phyloP scores from a whole-genome alignment of 192 early-diverging fungal genomes.

The Coemansia sp. region DNA sequence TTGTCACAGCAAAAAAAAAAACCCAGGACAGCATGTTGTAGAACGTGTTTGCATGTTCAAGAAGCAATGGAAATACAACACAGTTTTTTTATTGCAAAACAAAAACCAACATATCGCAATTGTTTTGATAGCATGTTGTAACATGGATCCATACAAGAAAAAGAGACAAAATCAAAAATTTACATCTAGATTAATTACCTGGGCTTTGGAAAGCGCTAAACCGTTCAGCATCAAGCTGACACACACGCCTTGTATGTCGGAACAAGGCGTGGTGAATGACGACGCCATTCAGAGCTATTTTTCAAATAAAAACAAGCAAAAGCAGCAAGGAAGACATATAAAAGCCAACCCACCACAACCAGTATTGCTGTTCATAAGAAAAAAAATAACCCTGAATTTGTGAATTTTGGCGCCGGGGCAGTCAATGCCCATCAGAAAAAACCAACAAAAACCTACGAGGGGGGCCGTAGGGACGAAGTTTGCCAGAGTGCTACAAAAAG shows the following conservation, averaged over 20 bases:
- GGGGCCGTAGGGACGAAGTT: conserved; percentile 4
- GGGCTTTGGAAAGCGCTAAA: conserved; percentile 3
- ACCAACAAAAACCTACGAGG: not conserved
- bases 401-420: conserved; percentile 35
- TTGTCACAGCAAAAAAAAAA: not conserved
- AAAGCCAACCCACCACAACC: not conserved
- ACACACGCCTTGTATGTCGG: conserved; percentile 35
- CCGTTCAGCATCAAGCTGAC: conserved; percentile 50
- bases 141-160: not conserved
- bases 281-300: conserved; percentile 25
- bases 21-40: not conserved
- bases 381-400: conserved; percentile 1
- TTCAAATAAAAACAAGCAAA: not conserved
- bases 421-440: conserved; percentile 10
- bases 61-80: not conserved
- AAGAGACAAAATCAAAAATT: conserved; percentile 9
- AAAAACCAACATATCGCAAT: not conserved
- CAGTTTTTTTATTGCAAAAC: not conserved
- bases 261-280: conserved; percentile 47
- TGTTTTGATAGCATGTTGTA: not conserved
- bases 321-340: not conserved
- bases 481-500: not conserved
- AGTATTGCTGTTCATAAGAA: not conserved
- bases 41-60: not conserved
- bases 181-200: conserved; percentile 6